Evolutionary conservation across 1,284 basidiomycete species (phyloP), one percentile per base, ranked within the genome.

Genomic region (Coniferiporia weirii): DNA sequence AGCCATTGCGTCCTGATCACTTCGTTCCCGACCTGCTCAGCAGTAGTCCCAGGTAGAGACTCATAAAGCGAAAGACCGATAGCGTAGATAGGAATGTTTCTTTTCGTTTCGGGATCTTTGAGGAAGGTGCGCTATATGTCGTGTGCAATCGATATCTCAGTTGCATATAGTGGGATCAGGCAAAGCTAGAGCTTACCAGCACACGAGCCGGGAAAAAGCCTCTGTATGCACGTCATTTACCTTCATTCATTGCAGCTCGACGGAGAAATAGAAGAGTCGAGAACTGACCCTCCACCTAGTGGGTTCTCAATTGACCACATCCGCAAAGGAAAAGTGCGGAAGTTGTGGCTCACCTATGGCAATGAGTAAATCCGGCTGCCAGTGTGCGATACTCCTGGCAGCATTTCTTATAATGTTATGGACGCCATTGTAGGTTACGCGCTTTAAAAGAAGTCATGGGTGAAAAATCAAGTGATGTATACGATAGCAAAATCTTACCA

Each of bases 191-290:
- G 48, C 64, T 65, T 65, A 89, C 89, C 80, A 96, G 81, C 55
- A 96, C 91, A 62, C 94, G 89, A 27, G 95, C 93, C 50, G 95
- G 94, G 75, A 96, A 94, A 76, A 96, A 96, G 44, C 94, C 94
- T 54, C 94, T 90, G 71, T 56, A 64, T 57, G 63, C 61, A 54
- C 62, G 54, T 54, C 59, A 66, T 65, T 63, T 60, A 22, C 12
- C 53, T 57, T 65, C 64, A 59, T 57, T 61, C 40, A 56, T 60
- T 57, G 63, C 9, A 40, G 12, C 61, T 62, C 60, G 46, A 56
- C 40, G 35, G 50, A 55, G 52, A 50, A 60, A 44, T 49, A 56
- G 47, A 59, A 61, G 48, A 54, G 54, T 44, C 48, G 53, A 54
- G 19, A 22, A 82, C 87, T 78, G 63, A 89, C 89, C 88, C 88